Evolutionary conservation across 1,284 basidiomycete species (phyloP), one percentile per base, ranked within the genome.

Genomic region (Ustilago lituana): DNA sequence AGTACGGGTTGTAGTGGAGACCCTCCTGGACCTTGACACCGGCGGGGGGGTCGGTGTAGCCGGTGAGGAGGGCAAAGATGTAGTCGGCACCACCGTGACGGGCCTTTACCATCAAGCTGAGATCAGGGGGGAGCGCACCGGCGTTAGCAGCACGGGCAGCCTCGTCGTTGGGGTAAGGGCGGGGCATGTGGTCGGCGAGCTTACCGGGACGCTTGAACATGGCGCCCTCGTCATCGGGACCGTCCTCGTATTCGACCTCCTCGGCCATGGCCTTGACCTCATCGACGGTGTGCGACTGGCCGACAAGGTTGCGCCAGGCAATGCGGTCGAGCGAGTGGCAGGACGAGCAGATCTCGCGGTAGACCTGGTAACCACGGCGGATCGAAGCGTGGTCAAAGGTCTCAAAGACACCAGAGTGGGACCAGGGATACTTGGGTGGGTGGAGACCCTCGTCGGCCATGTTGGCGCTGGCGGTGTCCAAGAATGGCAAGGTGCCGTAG

Each of bases 251-350:
- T 85, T 99, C 96, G 64, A 95, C 86, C 58, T 81, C 78, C 85
- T 95, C 94, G 31, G 96, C 95, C 90, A 98, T 89, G 9, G 87
- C 87, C 84, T 93, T 93, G 69, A 86, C 88, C 85, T 99, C 95
- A 76, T 95, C 92, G 47, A 87, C 95, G 67, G 91, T 93, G 86
- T 98, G 96, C 33, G 94, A 97, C 59, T 97, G 93, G 82, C 94
- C 96, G 76, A 99, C 96, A 62, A 99, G 87, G 86, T 98, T 99
- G 82, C 96, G 92, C 96, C 96, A 99, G 66, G 96, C 96, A 83
- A 98, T 94, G 79, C 96, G 93, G 86, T 98, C 93, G 62, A 99
- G 89, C 43, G 96, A 98, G 85, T 99, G 96, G 85, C 96, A 99
- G 15, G 96, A 92, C 6, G 95, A 91, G 84, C 96, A 98, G 60